Percentiles rank a stretch among this genome's conserved stretches.
These are phyloP conservation scores for Leccinum aurantiacum DNA, from an alignment of 768 basidiomycete species.

Conservation along the genomic window DNA sequence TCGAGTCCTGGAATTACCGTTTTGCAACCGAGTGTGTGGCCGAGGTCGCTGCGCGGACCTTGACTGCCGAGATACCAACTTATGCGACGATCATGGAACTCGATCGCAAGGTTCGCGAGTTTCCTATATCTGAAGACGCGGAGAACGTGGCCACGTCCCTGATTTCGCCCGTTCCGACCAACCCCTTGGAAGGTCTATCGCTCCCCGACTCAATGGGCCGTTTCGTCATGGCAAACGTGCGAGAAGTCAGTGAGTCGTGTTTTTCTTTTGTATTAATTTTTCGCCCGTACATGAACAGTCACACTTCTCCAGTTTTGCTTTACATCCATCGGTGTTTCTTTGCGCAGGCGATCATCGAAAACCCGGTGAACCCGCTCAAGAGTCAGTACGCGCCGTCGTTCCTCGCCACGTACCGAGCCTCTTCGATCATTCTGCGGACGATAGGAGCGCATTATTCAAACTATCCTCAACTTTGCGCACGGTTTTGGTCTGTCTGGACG, in stretches of 20 bases:
- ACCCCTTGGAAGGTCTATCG: constrained; percentile 13
- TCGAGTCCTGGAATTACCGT: constrained; percentile 58
- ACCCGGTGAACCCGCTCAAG: constrained; percentile 64
- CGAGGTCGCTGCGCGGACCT: constrained; percentile 58
- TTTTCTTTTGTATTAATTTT: background rate
- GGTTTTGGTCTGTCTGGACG: constrained; percentile 67
- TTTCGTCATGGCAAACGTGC: constrained; percentile 37
- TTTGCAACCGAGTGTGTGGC: constrained; percentile 68
- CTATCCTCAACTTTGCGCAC: constrained; percentile 47
- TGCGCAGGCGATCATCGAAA: constrained; percentile 68
- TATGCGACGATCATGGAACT: constrained; percentile 67
- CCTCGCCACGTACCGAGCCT: constrained; percentile 58
- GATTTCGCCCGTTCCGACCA: constrained; percentile 14
- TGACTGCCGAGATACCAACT: constrained; percentile 63
- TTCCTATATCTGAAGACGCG: constrained; percentile 50
- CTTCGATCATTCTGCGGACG: constrained; percentile 54
- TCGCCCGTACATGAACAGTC: no score
- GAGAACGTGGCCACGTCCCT: constrained; percentile 40
- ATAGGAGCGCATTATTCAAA: constrained; percentile 47
- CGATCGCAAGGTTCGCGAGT: constrained; percentile 67
- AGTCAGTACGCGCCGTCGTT: constrained; percentile 66
- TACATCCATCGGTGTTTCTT: constrained; percentile 70
- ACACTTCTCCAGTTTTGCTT: constrained; percentile 45
- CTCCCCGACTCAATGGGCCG: constrained; percentile 38
- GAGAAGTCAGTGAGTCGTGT: constrained; percentile 37